These are phyloP conservation scores for Pseudocercospora eumusae DNA, from an alignment of 2,329 filamentous ascomycete species.

Conservation along the genomic window DNA sequence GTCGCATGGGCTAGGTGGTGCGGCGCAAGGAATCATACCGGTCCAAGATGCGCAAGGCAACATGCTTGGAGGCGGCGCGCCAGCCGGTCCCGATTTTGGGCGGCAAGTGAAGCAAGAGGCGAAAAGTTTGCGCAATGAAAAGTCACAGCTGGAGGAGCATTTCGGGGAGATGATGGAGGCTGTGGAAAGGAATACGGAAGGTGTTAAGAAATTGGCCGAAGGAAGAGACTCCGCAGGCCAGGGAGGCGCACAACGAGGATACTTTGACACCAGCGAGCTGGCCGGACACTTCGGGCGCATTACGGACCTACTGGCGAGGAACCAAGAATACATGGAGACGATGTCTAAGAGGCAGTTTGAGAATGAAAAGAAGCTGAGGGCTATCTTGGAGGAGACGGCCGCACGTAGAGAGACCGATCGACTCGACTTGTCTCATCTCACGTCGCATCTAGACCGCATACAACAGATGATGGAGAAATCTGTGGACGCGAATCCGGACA, in stretches of 20 bases:
- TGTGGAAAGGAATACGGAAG: slow-evolving; percentile 33
- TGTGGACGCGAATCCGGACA: slow-evolving; percentile 24
- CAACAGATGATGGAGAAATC: slow-evolving; percentile 32
- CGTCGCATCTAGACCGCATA: slow-evolving; percentile 35
- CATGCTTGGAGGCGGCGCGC: slow-evolving; percentile 28
- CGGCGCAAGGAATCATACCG: slow-evolving; percentile 35
- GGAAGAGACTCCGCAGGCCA: slow-evolving; percentile 10
- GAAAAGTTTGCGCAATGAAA: slow-evolving; percentile 24
- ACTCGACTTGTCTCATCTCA: slow-evolving; percentile 32
- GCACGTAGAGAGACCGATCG: slow-evolving; percentile 23
- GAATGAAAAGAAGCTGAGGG: slow-evolving; percentile 32
- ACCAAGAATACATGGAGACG: slow-evolving; percentile 30
- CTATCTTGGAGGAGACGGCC: slow-evolving; percentile 24
- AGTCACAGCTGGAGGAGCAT: slow-evolving; percentile 28
- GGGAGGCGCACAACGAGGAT: slow-evolving; percentile 3
- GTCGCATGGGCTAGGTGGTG: slow-evolving; percentile 26
- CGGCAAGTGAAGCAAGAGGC: slow-evolving; percentile 22
- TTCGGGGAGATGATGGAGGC: slow-evolving; percentile 34
- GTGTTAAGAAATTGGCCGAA: slow-evolving; percentile 27
- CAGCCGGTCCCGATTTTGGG: slow-evolving; percentile 21
- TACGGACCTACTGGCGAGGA: slow-evolving; percentile 29
- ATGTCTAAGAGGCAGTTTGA: slow-evolving; percentile 33
- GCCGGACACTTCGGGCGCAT: slow-evolving; percentile 30
- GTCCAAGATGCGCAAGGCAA: slow-evolving; percentile 35
- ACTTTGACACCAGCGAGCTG: slow-evolving; percentile 24